Evolutionary conservation across 2,329 filamentous ascomycete species (phyloP), one percentile per base, ranked within the genome.

Genomic region (Nemania serpens): DNA sequence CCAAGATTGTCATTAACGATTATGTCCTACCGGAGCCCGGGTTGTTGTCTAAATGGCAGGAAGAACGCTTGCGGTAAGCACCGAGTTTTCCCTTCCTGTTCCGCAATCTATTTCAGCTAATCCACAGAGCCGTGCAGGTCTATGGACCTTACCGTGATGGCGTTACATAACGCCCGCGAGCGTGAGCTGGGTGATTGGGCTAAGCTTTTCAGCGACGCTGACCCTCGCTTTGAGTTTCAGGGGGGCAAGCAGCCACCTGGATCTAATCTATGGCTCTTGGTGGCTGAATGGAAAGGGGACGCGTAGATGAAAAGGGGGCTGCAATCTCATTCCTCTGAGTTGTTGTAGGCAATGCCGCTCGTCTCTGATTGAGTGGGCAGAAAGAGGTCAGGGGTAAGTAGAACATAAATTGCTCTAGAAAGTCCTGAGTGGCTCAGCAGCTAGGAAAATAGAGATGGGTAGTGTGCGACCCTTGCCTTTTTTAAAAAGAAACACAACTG

Each of bases 1-100:
- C 75, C 25, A 65, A 73, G 46, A 69, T 83, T 13, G 22, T 67
- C 18, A 43, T 64, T 11, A 64, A 67, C 15, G 59, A 64, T 13
- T 57, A 43, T 12, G 17, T 67, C 29, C 17, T 63, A 18, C 63
- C 58, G 3, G 6, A 51, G 37, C 63, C 61, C 5, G 61, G 61
- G 4, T n/a, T 43, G 1, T 2, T 65, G 33, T 62, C 60, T 12
- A 13, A 36, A 15, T 63, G 66, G 66, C 62, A 60, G 42, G 64
- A 66, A 47, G 49, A 59, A 3, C 61, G 63, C 33, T 49, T 66
- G 34, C 37, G 64, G 64, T 65, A 62, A 36, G 60, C 20, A 22
- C 15, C n/a, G 5, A 47, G 13, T 18, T 17, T 1, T 20, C 2
- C 25, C 11, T 45, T 6, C 2, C 17, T 13, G 15, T n/a, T 33